Percentiles rank a stretch among this genome's conserved stretches.
Conservation (phyloP, 2,329 filamentous ascomycete species). For the Fusarium domesticum region DNA sequence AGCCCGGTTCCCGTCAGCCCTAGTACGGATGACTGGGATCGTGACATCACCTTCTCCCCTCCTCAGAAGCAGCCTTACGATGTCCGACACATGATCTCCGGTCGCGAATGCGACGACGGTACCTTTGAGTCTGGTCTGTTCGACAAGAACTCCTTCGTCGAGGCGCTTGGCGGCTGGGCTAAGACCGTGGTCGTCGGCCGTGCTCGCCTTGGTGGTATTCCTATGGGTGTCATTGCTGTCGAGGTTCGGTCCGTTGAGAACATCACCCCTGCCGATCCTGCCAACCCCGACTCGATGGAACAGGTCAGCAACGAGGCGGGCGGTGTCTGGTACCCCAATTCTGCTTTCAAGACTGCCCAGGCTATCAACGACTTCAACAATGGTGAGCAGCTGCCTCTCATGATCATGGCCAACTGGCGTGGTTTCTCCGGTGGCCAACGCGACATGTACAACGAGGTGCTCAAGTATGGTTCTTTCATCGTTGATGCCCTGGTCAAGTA, state of each 20-base stretch:
- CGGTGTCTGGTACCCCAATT: constrained; percentile 99
- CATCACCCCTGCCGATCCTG: constrained; percentile 91
- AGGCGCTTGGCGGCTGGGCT: constrained; percentile 95
- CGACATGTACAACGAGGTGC: constrained; percentile 99
- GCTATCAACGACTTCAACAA: constrained; percentile 99
- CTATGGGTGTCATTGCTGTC: constrained; percentile 96
- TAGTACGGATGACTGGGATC: constrained; percentile 84
- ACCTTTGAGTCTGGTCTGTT: constrained; percentile 85
- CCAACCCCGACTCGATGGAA: constrained; percentile 97
- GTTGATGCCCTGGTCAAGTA: constrained; percentile 98
- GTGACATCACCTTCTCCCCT: constrained; percentile 81
- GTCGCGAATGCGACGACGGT: constrained; percentile 71
- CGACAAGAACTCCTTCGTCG: constrained; percentile 94
- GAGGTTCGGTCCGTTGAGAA: constrained; percentile 97
- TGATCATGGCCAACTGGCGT: constrained; percentile 99
- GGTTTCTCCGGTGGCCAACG: constrained; percentile 99
- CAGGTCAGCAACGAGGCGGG: constrained; percentile 92
- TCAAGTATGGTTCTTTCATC: constrained; percentile 99
- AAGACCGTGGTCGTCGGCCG: constrained; percentile 95
- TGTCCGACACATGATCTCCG: constrained; percentile 88
- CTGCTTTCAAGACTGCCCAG: constrained; percentile 98
- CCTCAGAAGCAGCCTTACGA: constrained; percentile 84
- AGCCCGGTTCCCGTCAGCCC: constrained; percentile 90
- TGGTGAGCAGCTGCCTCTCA: constrained; percentile 94
- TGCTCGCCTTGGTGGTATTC: constrained; percentile 93